phyloP scores from a whole-genome alignment of 768 basidiomycete genomes.

The Collybia sordida region DNA sequence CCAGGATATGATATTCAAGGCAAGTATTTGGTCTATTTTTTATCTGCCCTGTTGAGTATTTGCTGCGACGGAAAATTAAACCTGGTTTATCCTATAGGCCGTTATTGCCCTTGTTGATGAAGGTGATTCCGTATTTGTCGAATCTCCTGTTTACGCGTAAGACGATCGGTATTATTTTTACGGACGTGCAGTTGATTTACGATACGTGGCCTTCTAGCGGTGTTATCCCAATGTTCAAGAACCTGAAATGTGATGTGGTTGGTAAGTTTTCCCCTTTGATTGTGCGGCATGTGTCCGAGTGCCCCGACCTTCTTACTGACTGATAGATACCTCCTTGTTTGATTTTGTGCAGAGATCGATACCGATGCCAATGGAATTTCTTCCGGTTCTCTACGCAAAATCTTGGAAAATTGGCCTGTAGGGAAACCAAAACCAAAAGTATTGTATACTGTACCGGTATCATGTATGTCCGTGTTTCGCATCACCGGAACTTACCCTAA shows the following conservation, averaged over 20 bases:
- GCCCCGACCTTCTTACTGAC: not conserved
- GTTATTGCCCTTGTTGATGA: slow-evolving; percentile 69
- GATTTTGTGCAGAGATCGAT: slow-evolving; percentile 51
- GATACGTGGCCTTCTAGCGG: slow-evolving; percentile 37
- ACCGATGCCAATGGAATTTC: slow-evolving; percentile 71
- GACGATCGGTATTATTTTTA: slow-evolving; percentile 17
- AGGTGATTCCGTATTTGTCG: no score
- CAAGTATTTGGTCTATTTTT: no score
- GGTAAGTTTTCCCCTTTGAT: slow-evolving; percentile 46
- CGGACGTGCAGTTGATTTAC: slow-evolving; percentile 9
- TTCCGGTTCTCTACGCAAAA: slow-evolving; percentile 51
- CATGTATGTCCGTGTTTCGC: slow-evolving; percentile 21
- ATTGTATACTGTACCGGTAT: slow-evolving; percentile 55
- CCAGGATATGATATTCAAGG: slow-evolving; percentile 90
- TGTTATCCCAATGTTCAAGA: slow-evolving; percentile 57
- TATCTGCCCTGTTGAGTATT: not conserved
- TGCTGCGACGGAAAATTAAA: slow-evolving; percentile 7
- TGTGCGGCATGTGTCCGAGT: not conserved
- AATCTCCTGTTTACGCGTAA: slow-evolving; percentile 74
- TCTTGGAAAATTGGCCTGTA: slow-evolving; percentile 69
- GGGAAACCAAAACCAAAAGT: slow-evolving; percentile 68
- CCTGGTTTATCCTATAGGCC: slow-evolving; percentile 48
- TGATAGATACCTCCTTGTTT: not conserved
- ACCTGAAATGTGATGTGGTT: slow-evolving; percentile 52
- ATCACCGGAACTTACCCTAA: not conserved